Conservation (phyloP, 768 basidiomycete genomes). For the Dendrothele bispora region DNA sequence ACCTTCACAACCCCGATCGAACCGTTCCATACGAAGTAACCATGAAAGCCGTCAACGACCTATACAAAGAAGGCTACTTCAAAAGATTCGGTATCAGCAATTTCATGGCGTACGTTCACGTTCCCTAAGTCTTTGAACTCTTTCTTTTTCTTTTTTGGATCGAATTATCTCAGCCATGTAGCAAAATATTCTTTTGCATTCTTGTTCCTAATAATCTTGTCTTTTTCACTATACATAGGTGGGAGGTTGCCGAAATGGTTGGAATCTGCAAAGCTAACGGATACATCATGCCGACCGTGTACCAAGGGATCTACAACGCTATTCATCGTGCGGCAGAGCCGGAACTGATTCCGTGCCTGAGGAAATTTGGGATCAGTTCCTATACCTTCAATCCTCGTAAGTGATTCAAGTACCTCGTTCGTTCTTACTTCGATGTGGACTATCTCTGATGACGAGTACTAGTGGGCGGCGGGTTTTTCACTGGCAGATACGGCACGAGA, state of each 20-base stretch:
- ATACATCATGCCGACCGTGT: constrained; percentile 59
- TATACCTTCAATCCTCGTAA: constrained; percentile 57
- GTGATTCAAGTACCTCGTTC: constrained; percentile 12
- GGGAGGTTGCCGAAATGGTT: constrained; percentile 65
- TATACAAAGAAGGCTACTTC: constrained; percentile 59
- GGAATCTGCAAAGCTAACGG: constrained; percentile 55
- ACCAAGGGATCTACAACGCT: constrained; percentile 49
- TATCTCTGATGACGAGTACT: constrained; percentile 12
- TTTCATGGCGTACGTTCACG: constrained; percentile 56
- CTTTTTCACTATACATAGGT: constrained; percentile 26
- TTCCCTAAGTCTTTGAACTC: constrained; percentile 32
- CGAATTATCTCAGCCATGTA: too few species aligned
- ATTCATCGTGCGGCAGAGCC: constrained; percentile 40
- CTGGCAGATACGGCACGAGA: constrained; percentile 46
- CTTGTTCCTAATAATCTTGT: too few species aligned
- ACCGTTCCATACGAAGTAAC: constrained; percentile 59
- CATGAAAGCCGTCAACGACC: constrained; percentile 48
- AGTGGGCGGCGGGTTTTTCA: constrained; percentile 63
- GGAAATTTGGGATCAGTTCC: constrained; percentile 56
- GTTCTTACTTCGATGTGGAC: not conserved
- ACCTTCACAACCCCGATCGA: constrained; percentile 62
- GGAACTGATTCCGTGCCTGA: constrained; percentile 53
- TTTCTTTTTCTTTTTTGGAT: not conserved
- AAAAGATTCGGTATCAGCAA: constrained; percentile 67
- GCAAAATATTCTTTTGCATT: too few species aligned